Percentiles rank a stretch among this genome's conserved stretches.
These are phyloP conservation scores for Ophiostoma pallidulum DNA, from an alignment of 2,329 filamentous ascomycete genomes.

Conservation along the genomic window DNA sequence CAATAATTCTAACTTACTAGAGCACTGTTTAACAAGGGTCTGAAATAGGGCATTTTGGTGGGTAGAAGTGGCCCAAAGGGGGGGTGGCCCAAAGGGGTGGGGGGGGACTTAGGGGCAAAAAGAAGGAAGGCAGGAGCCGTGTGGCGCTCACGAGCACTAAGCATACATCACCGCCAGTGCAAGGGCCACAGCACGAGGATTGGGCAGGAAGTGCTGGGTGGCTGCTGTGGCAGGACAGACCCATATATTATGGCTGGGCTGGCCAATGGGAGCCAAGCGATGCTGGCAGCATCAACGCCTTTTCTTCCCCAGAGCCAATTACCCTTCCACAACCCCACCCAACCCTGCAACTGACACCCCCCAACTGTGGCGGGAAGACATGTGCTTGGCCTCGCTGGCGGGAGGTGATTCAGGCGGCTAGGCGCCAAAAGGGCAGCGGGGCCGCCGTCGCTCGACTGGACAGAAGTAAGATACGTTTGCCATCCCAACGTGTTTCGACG, in stretches of 20 bases:
- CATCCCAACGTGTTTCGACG: no score
- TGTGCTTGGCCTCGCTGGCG: not conserved
- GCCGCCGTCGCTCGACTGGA: no score
- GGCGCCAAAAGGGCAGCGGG: no score
- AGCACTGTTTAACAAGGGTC: no score
- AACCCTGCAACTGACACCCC: not conserved
- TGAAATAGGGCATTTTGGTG: no score
- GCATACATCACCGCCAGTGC: no score
- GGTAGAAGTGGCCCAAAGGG: no score
- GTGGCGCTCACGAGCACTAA: not conserved
- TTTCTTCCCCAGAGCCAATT: not conserved
- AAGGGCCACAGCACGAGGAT: no score
- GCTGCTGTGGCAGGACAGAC: not conserved
- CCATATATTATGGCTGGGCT: not conserved
- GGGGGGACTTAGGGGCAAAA: slow-evolving; percentile 12
- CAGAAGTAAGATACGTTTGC: no score
- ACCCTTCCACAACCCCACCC: not conserved
- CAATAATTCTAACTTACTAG: no score
- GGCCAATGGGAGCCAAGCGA: not conserved
- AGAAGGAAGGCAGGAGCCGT: slow-evolving; percentile 6
- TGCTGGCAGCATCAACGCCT: not conserved
- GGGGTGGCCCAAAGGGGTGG: no score
- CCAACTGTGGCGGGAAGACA: not conserved
- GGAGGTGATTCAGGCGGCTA: no score
- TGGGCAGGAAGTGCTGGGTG: not conserved